These are phyloP conservation scores for Zea mays DNA, from an alignment of 176 grass and related monocot species.

Conservation along the genomic window DNA sequence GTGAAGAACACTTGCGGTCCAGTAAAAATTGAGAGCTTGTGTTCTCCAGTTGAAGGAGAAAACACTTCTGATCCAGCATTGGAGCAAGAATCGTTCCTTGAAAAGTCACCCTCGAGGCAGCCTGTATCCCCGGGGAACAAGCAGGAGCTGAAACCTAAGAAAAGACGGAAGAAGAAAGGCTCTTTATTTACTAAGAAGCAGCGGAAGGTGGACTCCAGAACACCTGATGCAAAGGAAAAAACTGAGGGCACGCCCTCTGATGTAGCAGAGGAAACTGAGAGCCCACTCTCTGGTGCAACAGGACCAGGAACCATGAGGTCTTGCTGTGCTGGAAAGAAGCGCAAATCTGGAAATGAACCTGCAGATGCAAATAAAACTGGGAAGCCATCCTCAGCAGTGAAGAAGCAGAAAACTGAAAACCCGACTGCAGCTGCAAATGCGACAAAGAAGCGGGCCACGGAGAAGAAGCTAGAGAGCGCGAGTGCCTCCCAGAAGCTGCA, in stretches of 20 bases:
- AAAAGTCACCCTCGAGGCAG: slow-evolving; percentile 30
- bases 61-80: not conserved
- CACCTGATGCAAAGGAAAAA: slow-evolving; percentile 21
- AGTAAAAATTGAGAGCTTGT: not conserved
- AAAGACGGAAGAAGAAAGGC: slow-evolving; percentile 1
- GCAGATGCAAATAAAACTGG: not conserved
- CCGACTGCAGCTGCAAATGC: not conserved
- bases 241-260: not conserved
- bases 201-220: not conserved
- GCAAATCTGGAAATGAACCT: slow-evolving; percentile 7
- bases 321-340: slow-evolving; percentile 12
- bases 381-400: slow-evolving; percentile 19
- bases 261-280: not conserved
- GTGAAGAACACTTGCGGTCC: not conserved
- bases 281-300: not conserved
- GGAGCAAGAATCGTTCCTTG: slow-evolving; percentile 34
- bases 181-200: slow-evolving; percentile 22
- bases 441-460: slow-evolving; percentile 9
- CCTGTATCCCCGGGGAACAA: slow-evolving; percentile 34
- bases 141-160: slow-evolving; percentile 25
- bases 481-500: slow-evolving; percentile 10
- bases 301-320: not conserved
- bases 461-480: not conserved
- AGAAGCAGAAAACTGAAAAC: slow-evolving; percentile 10
- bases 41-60: not conserved